Base-by-base conservation (phyloP, 805 yeast genomes). In the Geotrichum ghanense region DNA sequence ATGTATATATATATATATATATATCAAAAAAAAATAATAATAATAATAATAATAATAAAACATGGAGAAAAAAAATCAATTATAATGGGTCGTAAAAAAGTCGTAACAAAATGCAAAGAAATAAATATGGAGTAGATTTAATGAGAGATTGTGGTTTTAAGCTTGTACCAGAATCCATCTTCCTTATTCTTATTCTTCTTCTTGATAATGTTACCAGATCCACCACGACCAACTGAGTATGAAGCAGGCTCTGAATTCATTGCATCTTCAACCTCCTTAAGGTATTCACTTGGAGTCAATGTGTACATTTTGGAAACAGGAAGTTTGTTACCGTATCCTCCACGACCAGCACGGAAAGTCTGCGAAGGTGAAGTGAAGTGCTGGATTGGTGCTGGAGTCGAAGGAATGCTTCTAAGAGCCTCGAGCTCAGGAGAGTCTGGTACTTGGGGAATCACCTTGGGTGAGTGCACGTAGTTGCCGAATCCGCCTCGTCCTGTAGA, bases 141-240 rank as follows among this genome's bases (percentile, higher is more conserved):
- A n/a, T 31, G 37, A 31, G 37, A 31, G 16, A 31, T 12, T 6
- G 37, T 31, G 5, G 37, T 31, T 12, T n/a, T 31, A 16, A 31
- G 16, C 37, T 31, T 31, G 5, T 16, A 31, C 37, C 37, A 31
- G 16, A 31, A n/a, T n/a, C 37, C 16, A 12, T 31, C 37, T 19
- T 31, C 37, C 4, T 16, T n/a, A n/a, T 19, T 31, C 17, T 31
- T 31, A 31, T 31, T 31, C 6, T 16, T 31, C 37, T 44, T 25
- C 27, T 45, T 26, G 16, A 62, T 53, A 41, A 58, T 55, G 53
- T 64, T 64, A 24, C 69, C 69, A 6, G 56, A 44, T 6, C 69
- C 69, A 19, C 69, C 69, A 5, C 69, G 56, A 23, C 69, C 69
- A 24, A 64, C 59, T 49, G 61, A 55, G 53, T 58, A 64, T 9